Percentiles rank a stretch among this genome's conserved stretches.
Conservation (phyloP, 1,139 yeast genomes). For the Kodamaea ohmeri region DNA sequence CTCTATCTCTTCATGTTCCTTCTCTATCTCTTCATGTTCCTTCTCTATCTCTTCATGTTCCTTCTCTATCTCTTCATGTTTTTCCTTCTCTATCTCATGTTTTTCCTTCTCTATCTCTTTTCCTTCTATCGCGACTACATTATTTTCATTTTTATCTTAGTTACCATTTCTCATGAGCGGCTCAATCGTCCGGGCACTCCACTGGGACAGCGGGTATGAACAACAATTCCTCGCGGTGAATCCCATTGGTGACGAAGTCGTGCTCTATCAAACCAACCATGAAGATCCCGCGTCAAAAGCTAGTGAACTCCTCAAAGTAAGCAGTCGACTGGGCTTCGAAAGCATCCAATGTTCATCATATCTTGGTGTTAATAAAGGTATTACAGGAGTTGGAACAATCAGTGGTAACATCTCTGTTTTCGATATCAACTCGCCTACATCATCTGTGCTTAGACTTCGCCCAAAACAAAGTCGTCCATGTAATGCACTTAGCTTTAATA, state of each 20-base stretch:
- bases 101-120: too few species aligned
- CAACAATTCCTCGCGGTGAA: slow-evolving; percentile 63
- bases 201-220: slow-evolving; percentile 56
- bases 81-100: too few species aligned
- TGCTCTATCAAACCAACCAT: slow-evolving; percentile 55
- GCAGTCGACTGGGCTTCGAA: slow-evolving; percentile 63
- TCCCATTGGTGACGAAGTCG: slow-evolving; percentile 67
- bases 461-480: slow-evolving; percentile 75
- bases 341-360: slow-evolving; percentile 71
- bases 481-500: slow-evolving; percentile 69
- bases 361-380: slow-evolving; percentile 53
- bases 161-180: slow-evolving; percentile 59
- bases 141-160: too few species aligned
- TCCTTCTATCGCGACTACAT: too few species aligned
- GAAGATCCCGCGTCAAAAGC: slow-evolving; percentile 35
- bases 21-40: too few species aligned
- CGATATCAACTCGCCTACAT: slow-evolving; percentile 46
- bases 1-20: too few species aligned
- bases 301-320: slow-evolving; percentile 44
- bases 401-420: slow-evolving; percentile 67
- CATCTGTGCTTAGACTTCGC: slow-evolving; percentile 46
- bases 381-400: slow-evolving; percentile 71
- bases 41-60: too few species aligned
- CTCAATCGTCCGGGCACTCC: slow-evolving; percentile 52
- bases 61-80: too few species aligned